phyloP scores from a whole-genome alignment of 2,329 filamentous ascomycete genomes.

The Penicillium sp. region DNA sequence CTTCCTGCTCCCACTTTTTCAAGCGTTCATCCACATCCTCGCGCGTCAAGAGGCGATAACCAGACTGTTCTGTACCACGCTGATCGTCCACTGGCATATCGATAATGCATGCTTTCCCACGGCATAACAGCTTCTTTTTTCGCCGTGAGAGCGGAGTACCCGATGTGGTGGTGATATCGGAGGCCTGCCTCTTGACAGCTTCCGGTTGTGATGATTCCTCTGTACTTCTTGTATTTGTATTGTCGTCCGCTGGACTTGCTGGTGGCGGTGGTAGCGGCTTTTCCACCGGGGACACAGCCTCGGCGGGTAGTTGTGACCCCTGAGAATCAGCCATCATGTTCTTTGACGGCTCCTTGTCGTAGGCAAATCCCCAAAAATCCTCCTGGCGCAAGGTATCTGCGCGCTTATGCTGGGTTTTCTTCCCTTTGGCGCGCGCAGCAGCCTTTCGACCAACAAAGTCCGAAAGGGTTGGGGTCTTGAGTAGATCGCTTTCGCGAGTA shows the following conservation, averaged over 20 bases:
- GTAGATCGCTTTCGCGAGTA: conserved; percentile 41
- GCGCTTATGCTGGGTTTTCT: conserved; percentile 42
- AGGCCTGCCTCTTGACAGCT: conserved; percentile 20
- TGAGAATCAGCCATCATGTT: conserved; percentile 40
- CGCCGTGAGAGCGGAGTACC: conserved; percentile 39
- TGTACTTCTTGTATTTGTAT: neutral
- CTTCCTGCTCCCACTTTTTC: conserved; percentile 47
- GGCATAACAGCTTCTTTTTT: conserved; percentile 77
- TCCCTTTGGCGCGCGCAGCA: conserved; percentile 33
- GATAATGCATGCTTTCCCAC: conserved; percentile 73
- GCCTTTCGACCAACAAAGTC: conserved; percentile 39
- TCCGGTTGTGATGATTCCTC: conserved; percentile 15
- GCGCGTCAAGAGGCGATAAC: conserved; percentile 43
- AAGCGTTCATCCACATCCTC: conserved; percentile 46
- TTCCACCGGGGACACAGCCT: conserved; percentile 38
- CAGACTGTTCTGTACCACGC: conserved; percentile 56
- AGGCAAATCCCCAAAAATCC: conserved; percentile 51
- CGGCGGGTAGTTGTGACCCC: conserved; percentile 27
- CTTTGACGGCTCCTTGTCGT: conserved; percentile 44
- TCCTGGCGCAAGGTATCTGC: conserved; percentile 49
- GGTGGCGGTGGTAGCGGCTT: conserved; percentile 47
- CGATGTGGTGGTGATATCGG: conserved; percentile 21
- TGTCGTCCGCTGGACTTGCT: conserved; percentile 21
- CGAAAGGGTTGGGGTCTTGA: conserved; percentile 46
- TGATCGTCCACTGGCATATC: conserved; percentile 69